These are phyloP conservation scores for Ephemerocybe angulata DNA, from an alignment of 768 basidiomycete genomes.

Conservation along the genomic window DNA sequence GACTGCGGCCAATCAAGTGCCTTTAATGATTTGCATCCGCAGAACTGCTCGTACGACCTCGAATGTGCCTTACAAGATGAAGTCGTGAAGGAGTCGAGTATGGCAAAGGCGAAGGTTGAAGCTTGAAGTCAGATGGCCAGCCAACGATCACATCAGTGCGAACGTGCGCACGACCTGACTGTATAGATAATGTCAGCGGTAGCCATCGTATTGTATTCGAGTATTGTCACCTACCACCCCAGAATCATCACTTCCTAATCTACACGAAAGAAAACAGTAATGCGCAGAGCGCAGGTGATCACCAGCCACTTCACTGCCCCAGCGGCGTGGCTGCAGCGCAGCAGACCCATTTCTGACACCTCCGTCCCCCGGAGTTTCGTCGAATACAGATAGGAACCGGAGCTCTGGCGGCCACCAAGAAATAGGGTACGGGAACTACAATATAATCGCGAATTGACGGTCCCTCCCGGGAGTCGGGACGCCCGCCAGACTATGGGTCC, in stretches of 20 bases:
- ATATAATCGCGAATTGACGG: not conserved
- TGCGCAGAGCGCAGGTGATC: not conserved
- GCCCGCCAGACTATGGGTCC: not conserved
- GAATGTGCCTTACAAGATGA: not conserved
- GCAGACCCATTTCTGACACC: no score
- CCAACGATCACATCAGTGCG: no score
- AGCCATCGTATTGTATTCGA: no score
- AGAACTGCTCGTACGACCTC: not conserved
- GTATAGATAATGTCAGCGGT: no score
- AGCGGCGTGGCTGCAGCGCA: no score
- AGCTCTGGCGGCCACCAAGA: not conserved
- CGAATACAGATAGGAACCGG: not conserved
- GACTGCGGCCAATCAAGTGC: not conserved
- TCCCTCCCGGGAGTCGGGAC: not conserved
- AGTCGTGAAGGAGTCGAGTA: not conserved
- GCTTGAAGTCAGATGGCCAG: no score
- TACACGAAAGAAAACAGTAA: no score
- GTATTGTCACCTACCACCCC: not conserved
- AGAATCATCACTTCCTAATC: not conserved
- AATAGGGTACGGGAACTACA: not conserved
- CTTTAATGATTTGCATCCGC: not conserved
- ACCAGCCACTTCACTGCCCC: no score
- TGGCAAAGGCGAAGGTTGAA: not conserved
- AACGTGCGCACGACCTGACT: no score
- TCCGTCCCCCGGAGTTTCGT: not conserved